Conservation (phyloP, 805 yeast species). For the Jamesozyma spencerorum region DNA sequence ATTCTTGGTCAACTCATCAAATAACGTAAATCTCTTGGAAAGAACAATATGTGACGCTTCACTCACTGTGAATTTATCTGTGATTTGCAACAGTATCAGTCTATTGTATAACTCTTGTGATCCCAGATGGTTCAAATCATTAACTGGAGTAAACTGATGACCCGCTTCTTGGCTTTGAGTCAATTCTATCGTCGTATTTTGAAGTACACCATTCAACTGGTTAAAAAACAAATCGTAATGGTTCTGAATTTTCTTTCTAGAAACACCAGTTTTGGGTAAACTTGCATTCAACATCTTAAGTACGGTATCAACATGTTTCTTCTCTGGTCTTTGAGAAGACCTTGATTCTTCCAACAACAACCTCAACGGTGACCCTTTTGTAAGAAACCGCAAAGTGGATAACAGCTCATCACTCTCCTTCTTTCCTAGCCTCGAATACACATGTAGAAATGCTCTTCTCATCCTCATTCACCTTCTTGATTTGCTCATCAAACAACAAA, state of each 20-base stretch:
- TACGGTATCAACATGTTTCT: constrained; percentile 21
- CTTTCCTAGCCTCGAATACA: constrained; percentile 13
- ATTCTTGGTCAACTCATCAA: constrained; percentile 13
- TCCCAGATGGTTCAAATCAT: constrained; percentile 2
- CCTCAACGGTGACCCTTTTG: constrained; percentile 9
- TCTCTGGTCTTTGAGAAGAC: constrained; percentile 1
- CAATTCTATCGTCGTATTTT: background rate
- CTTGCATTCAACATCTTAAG: constrained; percentile 22
- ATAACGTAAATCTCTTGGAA: constrained; percentile 14
- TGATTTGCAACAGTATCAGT: constrained; percentile 16
- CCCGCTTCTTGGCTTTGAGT: background rate
- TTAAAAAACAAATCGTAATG: constrained; percentile 25
- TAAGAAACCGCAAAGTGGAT: constrained; percentile 20
- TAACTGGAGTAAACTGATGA: background rate
- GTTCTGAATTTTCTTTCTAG: constrained; percentile 16
- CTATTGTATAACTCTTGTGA: constrained; percentile 13
- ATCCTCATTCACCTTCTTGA: constrained; percentile 2
- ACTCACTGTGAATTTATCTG: constrained; percentile 10
- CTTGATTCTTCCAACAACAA: background rate
- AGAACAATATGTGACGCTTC: constrained; percentile 14
- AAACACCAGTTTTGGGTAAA: constrained; percentile 19
- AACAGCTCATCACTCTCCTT: constrained; percentile 19
- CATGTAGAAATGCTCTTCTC: constrained; percentile 16
- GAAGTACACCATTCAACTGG: constrained; percentile 9
- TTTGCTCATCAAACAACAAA: background rate